Conservation (phyloP, 2,329 filamentous ascomycete species). For the Pleurostoma richardsiae region DNA sequence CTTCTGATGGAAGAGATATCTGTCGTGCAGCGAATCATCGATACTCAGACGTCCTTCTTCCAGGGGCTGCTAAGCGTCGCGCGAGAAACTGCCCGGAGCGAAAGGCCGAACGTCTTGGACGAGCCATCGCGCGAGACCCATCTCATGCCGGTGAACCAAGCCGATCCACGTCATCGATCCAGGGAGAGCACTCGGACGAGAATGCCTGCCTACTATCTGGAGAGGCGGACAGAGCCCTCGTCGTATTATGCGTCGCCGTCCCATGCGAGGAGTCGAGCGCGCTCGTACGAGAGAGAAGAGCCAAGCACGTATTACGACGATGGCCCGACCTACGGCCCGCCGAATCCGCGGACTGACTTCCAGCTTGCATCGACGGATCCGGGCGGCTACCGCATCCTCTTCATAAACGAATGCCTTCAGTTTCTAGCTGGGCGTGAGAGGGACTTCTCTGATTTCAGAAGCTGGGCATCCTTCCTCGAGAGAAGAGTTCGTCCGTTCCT, state of each 20-base stretch:
- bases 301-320: neutral
- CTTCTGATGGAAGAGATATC: conserved; percentile 34
- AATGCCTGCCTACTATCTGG: conserved; percentile 1
- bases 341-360: conserved; percentile 7
- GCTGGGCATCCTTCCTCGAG: conserved; percentile 18
- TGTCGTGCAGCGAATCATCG: conserved; percentile 28
- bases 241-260: neutral
- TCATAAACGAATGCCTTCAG: conserved; percentile 30
- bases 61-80: neutral
- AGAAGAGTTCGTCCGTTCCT: conserved; percentile 13
- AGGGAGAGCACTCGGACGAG: conserved; percentile 3
- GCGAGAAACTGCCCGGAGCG: neutral
- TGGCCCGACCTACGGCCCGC: neutral
- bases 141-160: conserved; percentile 1
- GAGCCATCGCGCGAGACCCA: neutral
- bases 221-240: neutral
- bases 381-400: conserved; percentile 29
- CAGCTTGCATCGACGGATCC: conserved; percentile 28
- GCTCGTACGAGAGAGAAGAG: neutral
- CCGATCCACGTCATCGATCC: conserved; percentile 6
- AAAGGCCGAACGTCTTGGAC: neutral
- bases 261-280: neutral
- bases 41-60: conserved; percentile 18
- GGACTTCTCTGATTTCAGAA: conserved; percentile 21
- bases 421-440: conserved; percentile 28